Percentiles rank a stretch among this genome's conserved stretches.
Conservation (phyloP, 2,329 filamentous ascomycete species). For the Hymenoscyphus albidus region DNA sequence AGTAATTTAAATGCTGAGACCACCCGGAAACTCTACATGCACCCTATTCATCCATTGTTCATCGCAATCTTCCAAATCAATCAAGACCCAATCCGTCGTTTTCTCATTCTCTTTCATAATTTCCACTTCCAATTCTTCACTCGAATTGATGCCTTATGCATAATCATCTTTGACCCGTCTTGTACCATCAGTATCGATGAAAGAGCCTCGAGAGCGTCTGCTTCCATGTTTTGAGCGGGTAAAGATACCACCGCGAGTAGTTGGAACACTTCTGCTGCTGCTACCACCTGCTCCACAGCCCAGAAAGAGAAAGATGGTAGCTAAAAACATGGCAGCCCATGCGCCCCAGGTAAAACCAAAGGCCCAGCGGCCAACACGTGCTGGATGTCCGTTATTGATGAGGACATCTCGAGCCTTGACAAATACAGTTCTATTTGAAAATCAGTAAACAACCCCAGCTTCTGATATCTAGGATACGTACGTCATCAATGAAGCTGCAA, state of each 20-base stretch:
- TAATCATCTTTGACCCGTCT: conserved; percentile 70
- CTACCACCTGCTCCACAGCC: conserved; percentile 47
- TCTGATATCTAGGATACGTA: conserved; percentile 40
- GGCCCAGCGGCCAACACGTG: conserved; percentile 61
- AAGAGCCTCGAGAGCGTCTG: conserved; percentile 47
- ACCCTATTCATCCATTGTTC: not conserved
- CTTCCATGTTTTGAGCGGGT: conserved; percentile 47
- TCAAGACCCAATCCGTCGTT: not conserved
- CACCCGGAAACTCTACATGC: not conserved
- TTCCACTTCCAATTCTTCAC: conserved; percentile 15
- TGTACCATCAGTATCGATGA: conserved; percentile 47
- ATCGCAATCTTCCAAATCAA: not conserved
- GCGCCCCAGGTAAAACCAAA: conserved; percentile 77
- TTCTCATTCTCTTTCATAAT: conserved; percentile 5
- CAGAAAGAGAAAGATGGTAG: conserved; percentile 63
- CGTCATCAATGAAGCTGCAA: conserved; percentile 73
- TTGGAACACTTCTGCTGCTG: conserved; percentile 21
- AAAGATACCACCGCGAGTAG: conserved; percentile 37
- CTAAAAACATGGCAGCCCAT: conserved; percentile 61
- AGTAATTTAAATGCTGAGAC: conserved; percentile 3
- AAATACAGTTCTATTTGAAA: conserved; percentile 50
- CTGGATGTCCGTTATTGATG: conserved; percentile 48
- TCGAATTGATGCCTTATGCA: conserved; percentile 21
- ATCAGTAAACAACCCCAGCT: conserved; percentile 23
- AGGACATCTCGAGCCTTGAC: conserved; percentile 68